These are phyloP conservation scores for Phaseolus coccineus DNA, from an alignment of 331 rosid genomes.

Conservation along the genomic window DNA sequence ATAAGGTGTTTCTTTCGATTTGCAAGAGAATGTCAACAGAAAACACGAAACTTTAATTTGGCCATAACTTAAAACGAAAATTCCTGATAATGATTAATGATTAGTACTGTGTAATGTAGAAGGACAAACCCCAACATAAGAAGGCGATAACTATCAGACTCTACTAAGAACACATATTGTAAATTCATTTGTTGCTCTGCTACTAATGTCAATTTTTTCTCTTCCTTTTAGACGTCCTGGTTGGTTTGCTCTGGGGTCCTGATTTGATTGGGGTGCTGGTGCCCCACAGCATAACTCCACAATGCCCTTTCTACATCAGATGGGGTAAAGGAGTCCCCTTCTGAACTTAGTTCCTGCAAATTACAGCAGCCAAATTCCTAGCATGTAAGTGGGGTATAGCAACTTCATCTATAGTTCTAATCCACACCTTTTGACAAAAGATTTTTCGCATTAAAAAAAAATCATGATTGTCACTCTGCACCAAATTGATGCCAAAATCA, in stretches of 20 bases:
- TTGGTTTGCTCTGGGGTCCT: conserved; percentile 48
- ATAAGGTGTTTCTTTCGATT: too few species aligned
- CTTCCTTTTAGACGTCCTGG: conserved; percentile 65
- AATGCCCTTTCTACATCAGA: conserved; percentile 88
- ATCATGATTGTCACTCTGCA: neutral
- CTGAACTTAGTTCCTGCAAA: conserved; percentile 80
- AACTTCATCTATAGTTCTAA: neutral
- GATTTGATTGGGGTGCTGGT: conserved; percentile 47
- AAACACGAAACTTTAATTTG: conserved; percentile 8
- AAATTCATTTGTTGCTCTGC: neutral
- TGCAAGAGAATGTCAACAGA: conserved; percentile 1
- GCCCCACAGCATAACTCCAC: conserved; percentile 74
- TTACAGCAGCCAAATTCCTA: conserved; percentile 28
- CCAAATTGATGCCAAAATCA: conserved; percentile 30
- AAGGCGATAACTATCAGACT: neutral
- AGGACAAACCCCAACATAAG: neutral
- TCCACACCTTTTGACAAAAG: neutral
- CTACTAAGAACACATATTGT: conserved; percentile 4
- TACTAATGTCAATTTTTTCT: conserved; percentile 58
- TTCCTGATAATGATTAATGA: conserved; percentile 19
- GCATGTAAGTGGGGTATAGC: neutral
- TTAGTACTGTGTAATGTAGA: neutral
- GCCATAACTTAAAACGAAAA: conserved; percentile 12
- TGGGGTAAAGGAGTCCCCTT: conserved; percentile 65
- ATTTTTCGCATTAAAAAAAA: neutral